Base-by-base conservation (phyloP, 192 early-diverging fungal genomes). In the Dispira parvispora region DNA sequence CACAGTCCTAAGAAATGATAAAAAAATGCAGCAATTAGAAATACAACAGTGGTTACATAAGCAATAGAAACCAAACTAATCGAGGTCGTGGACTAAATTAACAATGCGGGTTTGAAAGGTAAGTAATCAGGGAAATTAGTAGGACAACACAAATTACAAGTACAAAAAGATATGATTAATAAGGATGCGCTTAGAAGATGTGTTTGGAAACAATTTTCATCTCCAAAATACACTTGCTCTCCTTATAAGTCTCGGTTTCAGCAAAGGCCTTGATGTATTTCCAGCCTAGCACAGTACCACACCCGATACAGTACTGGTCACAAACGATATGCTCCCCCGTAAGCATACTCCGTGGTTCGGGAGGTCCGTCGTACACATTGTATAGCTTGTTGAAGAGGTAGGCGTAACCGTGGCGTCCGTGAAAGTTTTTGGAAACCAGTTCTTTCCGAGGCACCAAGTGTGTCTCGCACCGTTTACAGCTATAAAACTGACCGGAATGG, bases 221-320 rank as follows among this genome's bases (percentile, higher is more conserved):
- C 23, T 55, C 53, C 25, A 55, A 55, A 55, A 55, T 55, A 28
- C 12, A 14, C 53, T 21, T 14, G 53, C 25, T 25, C 25, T 55
- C 53, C 53, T 55, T 55, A 21, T 55, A 55, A 13, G 13, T 2
- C 25, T 55, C 53, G 18, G 53, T 21, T 25, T 25, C 2, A 28
- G 21, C 25, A 25, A 21, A 55, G 20, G 53, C 53, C 25, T 55
- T 55, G 25, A 55, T 9, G 53, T 55, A 55, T 21, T 14, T 55
- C 53, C 53, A 55, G 8, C 53, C 53, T 3, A 55, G 8, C 25
- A 21, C 13, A 9, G 16, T 13, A 21, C 21, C 28, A 28, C 53
- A 55, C 25, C 53, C 53, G 25, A 55, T 55, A 55, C 53, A 55
- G 53, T 25, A 21, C 53, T 27, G 25, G 25, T 55, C 53, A 25